phyloP scores from a whole-genome alignment of 345 rosid species.

The Pistacia vera region DNA sequence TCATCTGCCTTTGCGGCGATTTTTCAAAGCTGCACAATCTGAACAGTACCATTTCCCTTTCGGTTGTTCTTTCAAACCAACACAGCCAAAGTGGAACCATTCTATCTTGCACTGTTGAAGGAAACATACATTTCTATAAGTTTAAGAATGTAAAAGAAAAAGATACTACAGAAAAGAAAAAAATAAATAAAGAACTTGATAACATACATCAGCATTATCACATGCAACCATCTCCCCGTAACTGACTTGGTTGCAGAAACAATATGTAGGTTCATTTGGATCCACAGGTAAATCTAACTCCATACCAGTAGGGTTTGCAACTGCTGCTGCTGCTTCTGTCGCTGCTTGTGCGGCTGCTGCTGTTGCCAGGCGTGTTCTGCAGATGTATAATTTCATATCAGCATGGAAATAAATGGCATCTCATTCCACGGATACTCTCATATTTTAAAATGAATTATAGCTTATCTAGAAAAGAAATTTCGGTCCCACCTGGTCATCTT shows the following conservation, averaged over 20 bases:
- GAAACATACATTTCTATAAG: conserved; percentile 16
- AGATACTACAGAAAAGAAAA: not conserved
- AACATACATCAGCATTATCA: conserved; percentile 79
- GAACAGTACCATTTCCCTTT: conserved; percentile 97
- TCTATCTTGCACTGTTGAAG: conserved; percentile 88
- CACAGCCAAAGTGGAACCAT: conserved; percentile 98
- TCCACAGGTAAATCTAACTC: conserved; percentile 93
- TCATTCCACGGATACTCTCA: not conserved
- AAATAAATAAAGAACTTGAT: not conserved
- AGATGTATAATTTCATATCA: not conserved
- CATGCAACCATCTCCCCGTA: conserved; percentile 98
- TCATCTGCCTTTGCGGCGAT: conserved; percentile 73
- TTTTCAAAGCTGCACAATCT: conserved; percentile 67
- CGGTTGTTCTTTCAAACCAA: conserved; percentile 83
- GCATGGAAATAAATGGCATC: not conserved
- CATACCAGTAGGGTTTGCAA: conserved; percentile 68
- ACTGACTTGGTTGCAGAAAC: conserved; percentile 96
- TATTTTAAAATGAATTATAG: not conserved
- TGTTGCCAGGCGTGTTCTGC: conserved; percentile 74
- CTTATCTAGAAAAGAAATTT: not conserved
- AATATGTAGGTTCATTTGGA: conserved; percentile 96
- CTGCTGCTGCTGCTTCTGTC: conserved; percentile 41
- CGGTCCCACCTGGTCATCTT: not conserved
- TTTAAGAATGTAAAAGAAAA: conserved; percentile 1
- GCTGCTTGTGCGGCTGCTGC: conserved; percentile 42